phyloP scores from a whole-genome alignment of 2,329 filamentous ascomycete species.

The Camillea tinctor region DNA sequence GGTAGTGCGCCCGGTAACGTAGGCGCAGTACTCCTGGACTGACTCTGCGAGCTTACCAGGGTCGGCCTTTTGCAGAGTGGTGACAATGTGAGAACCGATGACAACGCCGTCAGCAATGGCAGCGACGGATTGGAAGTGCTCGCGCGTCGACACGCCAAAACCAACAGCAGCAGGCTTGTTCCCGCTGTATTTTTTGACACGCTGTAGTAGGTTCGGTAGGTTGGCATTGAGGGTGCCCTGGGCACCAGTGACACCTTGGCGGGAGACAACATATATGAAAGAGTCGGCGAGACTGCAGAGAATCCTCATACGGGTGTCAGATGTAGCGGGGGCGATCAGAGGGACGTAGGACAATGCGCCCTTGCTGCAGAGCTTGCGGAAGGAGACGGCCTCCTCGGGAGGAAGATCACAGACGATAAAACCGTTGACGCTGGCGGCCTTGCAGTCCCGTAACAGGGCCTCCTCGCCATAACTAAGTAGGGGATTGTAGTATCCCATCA shows the following conservation, averaged over 20 bases:
- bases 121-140: conserved; percentile 86
- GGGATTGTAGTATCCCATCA: conserved; percentile 99
- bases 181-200: conserved; percentile 89
- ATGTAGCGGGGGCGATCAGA: conserved; percentile 92
- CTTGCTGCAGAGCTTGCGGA: conserved; percentile 78
- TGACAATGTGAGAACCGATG: conserved; percentile 94
- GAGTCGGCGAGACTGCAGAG: conserved; percentile 96
- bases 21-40: conserved; percentile 83
- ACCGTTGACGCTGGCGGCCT: conserved; percentile 82
- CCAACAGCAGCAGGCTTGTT: conserved; percentile 89
- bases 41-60: conserved; percentile 65
- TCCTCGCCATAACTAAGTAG: conserved; percentile 93
- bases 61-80: conserved; percentile 67
- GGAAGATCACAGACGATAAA: conserved; percentile 97
- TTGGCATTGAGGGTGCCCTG: conserved; percentile 77
- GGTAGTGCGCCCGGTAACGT: conserved; percentile 52
- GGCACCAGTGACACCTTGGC: conserved; percentile 95
- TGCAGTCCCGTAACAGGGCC: conserved; percentile 78
- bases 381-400: conserved; percentile 91
- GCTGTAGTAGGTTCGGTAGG: conserved; percentile 75
- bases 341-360: conserved; percentile 91
- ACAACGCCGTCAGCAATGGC: conserved; percentile 89
- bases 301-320: conserved; percentile 88
- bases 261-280: conserved; percentile 97
- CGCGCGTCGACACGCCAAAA: conserved; percentile 92